A percentile compares a stretch with the other conserved stretches of the same genome.
Evolutionary conservation across 1,284 basidiomycete genomes (phyloP).

Genomic region (Apiotrichum laibachii): DNA sequence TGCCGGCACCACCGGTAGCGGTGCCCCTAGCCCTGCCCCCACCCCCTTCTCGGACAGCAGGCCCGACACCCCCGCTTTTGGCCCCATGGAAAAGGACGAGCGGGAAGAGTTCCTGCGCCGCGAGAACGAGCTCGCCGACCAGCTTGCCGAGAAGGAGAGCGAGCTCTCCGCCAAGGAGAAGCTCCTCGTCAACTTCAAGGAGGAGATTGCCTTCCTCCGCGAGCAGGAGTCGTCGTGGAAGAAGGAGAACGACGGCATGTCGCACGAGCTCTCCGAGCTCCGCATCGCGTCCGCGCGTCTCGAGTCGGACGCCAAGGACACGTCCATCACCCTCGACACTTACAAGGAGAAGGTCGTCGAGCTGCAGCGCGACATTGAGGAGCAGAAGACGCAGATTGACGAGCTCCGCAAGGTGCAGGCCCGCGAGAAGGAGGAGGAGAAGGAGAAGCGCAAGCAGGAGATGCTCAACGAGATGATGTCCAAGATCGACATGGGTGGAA

Average conservation of each 20-base stretch:
- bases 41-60: conserved; percentile 48
- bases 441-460: conserved; percentile 98
- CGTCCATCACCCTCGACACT: conserved; percentile 89
- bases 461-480: conserved; percentile 99
- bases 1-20: conserved; percentile 22
- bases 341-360: conserved; percentile 94
- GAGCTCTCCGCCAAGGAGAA: conserved; percentile 63
- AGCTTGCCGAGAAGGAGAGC: conserved; percentile 87
- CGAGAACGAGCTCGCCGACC: conserved; percentile 95
- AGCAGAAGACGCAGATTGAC: conserved; percentile 74
- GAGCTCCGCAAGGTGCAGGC: conserved; percentile 78
- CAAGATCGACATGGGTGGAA: conserved; percentile 74
- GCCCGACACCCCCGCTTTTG: conserved; percentile 51
- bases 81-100: conserved; percentile 91
- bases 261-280: conserved; percentile 79
- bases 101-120: conserved; percentile 92
- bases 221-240: conserved; percentile 68
- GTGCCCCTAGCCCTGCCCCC: conserved; percentile 65
- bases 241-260: conserved; percentile 85
- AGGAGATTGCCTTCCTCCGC: conserved; percentile 81
- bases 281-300: conserved; percentile 87
- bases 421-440: conserved; percentile 90
- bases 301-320: conserved; percentile 94
- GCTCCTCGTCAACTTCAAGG: conserved; percentile 72
- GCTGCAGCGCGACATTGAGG: conserved; percentile 82